phyloP scores from a whole-genome alignment of 1,284 basidiomycete genomes.

The Meripilus lineatus region DNA sequence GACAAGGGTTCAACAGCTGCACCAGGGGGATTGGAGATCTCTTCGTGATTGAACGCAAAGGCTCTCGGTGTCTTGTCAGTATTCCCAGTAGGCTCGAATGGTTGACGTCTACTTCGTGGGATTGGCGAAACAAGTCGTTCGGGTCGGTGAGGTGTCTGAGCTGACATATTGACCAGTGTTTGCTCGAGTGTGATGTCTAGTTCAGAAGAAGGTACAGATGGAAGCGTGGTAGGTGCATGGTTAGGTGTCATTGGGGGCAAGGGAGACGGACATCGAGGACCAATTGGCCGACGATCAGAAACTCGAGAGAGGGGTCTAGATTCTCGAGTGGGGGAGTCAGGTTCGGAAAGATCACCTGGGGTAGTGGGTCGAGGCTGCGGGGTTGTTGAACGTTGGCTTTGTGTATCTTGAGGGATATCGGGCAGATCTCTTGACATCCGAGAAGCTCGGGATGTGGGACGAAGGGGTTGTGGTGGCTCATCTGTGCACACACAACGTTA shows the following conservation, averaged over 20 bases:
- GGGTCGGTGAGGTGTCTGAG: slow-evolving; percentile 1
- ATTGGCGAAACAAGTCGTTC: slow-evolving; percentile 37
- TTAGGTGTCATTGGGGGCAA: slow-evolving; percentile 36
- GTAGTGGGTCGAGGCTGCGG: background rate
- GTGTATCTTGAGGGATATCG: slow-evolving; percentile 29
- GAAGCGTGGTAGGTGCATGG: slow-evolving; percentile 12
- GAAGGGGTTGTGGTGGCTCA: slow-evolving; percentile 48
- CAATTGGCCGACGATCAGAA: slow-evolving; percentile 56
- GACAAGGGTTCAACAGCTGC: slow-evolving; percentile 59
- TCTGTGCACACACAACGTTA: slow-evolving; percentile 35
- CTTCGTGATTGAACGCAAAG: slow-evolving; percentile 12
- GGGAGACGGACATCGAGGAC: slow-evolving; percentile 69
- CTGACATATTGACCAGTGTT: slow-evolving; percentile 29
- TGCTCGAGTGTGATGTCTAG: slow-evolving; percentile 39
- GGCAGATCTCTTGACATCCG: slow-evolving; percentile 22
- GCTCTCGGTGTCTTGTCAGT: slow-evolving; percentile 45
- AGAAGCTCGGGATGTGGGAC: slow-evolving; percentile 48
- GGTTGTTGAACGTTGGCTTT: slow-evolving; percentile 36
- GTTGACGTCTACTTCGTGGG: slow-evolving; percentile 64
- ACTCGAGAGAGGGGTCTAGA: slow-evolving; percentile 39
- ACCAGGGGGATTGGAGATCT: slow-evolving; percentile 9
- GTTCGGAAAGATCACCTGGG: slow-evolving; percentile 7
- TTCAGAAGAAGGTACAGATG: slow-evolving; percentile 35
- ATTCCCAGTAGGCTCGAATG: slow-evolving; percentile 48
- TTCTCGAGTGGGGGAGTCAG: slow-evolving; percentile 29